Percentiles rank a stretch among this genome's conserved stretches.
Evolutionary conservation across 2,329 filamentous ascomycete genomes (phyloP).

Genomic region (Stromatinia cepivora): DNA sequence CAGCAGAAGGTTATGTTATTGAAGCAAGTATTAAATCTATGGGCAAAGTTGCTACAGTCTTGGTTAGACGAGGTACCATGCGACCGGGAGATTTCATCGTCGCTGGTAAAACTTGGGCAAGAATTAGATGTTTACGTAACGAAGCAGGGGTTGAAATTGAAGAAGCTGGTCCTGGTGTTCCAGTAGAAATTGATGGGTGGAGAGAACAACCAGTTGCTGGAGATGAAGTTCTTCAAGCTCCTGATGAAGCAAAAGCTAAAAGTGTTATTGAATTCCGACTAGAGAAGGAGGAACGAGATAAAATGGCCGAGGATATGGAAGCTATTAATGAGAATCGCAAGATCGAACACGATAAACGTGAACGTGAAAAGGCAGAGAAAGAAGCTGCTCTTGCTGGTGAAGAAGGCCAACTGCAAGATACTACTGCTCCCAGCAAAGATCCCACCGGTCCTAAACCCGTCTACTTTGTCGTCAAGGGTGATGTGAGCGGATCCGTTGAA

Average conservation of each 20-base stretch:
- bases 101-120: slow-evolving; percentile 84
- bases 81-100: slow-evolving; percentile 79
- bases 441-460: slow-evolving; percentile 55
- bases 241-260: slow-evolving; percentile 75
- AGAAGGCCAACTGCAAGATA: slow-evolving; percentile 38
- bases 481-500: slow-evolving; percentile 92
- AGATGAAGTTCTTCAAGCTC: slow-evolving; percentile 81
- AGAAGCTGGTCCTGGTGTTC: slow-evolving; percentile 81
- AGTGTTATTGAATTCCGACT: slow-evolving; percentile 74
- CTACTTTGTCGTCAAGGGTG: slow-evolving; percentile 86
- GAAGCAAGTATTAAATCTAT: slow-evolving; percentile 85
- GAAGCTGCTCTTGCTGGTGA: slow-evolving; percentile 45
- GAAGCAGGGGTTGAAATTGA: slow-evolving; percentile 73
- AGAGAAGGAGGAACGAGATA: slow-evolving; percentile 68
- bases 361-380: slow-evolving; percentile 58
- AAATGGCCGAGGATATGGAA: slow-evolving; percentile 66
- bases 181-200: slow-evolving; percentile 96
- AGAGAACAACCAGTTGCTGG: slow-evolving; percentile 82
- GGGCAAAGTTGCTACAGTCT: slow-evolving; percentile 83
- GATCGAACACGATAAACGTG: slow-evolving; percentile 57
- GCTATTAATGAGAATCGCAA: slow-evolving; percentile 71
- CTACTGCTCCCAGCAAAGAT: slow-evolving; percentile 17
- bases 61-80: slow-evolving; percentile 85
- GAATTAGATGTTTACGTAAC: slow-evolving; percentile 79
- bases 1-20: slow-evolving; percentile 89